Evolutionary conservation across 345 rosid genomes (phyloP).

Genomic region (Cardamine occulta): DNA sequence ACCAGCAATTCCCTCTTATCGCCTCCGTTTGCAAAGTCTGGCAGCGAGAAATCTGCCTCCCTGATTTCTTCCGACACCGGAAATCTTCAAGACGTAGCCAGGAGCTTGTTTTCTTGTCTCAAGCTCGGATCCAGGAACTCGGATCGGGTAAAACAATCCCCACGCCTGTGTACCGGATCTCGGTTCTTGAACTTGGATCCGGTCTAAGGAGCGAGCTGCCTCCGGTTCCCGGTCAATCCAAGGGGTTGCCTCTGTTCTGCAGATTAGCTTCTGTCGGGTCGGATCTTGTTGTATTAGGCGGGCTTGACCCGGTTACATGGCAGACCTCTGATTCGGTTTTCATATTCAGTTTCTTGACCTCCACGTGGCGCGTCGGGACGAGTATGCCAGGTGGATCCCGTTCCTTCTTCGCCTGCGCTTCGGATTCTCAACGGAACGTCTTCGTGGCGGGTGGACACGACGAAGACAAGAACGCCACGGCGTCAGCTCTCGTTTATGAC

Average conservation of each 20-base stretch:
- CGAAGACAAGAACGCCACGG: conserved; percentile 67
- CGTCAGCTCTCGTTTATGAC: conserved; percentile 65
- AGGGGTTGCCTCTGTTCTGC: conserved; percentile 70
- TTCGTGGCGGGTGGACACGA: conserved; percentile 84
- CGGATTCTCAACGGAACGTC: conserved; percentile 63
- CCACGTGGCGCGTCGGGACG: conserved; percentile 64
- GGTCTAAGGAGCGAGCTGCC: conserved; percentile 67
- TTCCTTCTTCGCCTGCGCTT: conserved; percentile 65
- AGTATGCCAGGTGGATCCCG: conserved; percentile 73
- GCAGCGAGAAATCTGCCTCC: conserved; percentile 54
- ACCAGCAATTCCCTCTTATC: conserved; percentile 46
- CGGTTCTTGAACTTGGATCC: conserved; percentile 56
- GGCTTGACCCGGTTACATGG: conserved; percentile 72
- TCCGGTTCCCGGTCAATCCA: conserved; percentile 49
- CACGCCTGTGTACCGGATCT: conserved; percentile 50
- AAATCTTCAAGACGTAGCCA: conserved; percentile 46
- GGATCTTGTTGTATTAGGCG: conserved; percentile 71
- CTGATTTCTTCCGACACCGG: conserved; percentile 55
- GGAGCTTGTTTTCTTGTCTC: conserved; percentile 58
- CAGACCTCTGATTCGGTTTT: conserved; percentile 54
- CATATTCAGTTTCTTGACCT: conserved; percentile 55
- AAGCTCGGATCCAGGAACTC: conserved; percentile 43
- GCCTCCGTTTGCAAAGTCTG: conserved; percentile 62
- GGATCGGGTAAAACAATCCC: conserved; percentile 41
- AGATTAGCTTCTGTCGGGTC: conserved; percentile 62